Evolutionary conservation across 2,329 filamentous ascomycete species (phyloP).

Genomic region (Pestalotiopsis fici): DNA sequence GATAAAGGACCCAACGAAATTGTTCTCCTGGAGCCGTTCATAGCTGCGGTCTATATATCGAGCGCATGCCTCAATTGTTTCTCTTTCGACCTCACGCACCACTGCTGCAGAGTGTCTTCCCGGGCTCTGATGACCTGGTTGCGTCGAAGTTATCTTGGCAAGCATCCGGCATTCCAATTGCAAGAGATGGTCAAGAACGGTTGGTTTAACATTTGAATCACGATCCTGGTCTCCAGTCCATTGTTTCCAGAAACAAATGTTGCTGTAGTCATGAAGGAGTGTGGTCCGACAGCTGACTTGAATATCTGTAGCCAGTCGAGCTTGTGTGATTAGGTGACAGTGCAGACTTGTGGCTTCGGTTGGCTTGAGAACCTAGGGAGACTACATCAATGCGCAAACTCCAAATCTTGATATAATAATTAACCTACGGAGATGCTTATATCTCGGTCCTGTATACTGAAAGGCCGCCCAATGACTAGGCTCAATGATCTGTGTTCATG

Average conservation of each 20-base stretch:
- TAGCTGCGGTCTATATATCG: slow-evolving; percentile 12
- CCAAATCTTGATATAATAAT: not conserved
- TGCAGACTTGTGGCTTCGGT: not conserved
- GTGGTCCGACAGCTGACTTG: not conserved
- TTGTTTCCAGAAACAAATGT: slow-evolving; percentile 15
- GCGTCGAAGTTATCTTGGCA: not conserved
- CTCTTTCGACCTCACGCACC: not conserved
- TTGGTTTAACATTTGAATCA: not conserved
- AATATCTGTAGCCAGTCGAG: slow-evolving; percentile 11
- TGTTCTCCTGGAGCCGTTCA: slow-evolving; percentile 3
- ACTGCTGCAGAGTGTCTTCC: not conserved
- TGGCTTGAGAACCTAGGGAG: not conserved
- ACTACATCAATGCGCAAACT: not conserved
- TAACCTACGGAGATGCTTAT: not conserved
- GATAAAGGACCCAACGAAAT: slow-evolving; percentile 10
- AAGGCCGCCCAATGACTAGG: slow-evolving; percentile 8
- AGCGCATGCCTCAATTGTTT: slow-evolving; percentile 8
- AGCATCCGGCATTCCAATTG: slow-evolving; percentile 12
- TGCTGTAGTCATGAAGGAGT: slow-evolving; percentile 13
- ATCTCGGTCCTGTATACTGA: slow-evolving; percentile 8
- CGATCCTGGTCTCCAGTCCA: not conserved
- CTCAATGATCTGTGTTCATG: not conserved
- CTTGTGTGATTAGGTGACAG: slow-evolving; percentile 11
- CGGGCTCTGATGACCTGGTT: not conserved
- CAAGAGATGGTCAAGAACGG: not conserved